These are phyloP conservation scores for Phytophthora rubi DNA, from an alignment of 352 stramenopile genomes.

Conservation along the genomic window DNA sequence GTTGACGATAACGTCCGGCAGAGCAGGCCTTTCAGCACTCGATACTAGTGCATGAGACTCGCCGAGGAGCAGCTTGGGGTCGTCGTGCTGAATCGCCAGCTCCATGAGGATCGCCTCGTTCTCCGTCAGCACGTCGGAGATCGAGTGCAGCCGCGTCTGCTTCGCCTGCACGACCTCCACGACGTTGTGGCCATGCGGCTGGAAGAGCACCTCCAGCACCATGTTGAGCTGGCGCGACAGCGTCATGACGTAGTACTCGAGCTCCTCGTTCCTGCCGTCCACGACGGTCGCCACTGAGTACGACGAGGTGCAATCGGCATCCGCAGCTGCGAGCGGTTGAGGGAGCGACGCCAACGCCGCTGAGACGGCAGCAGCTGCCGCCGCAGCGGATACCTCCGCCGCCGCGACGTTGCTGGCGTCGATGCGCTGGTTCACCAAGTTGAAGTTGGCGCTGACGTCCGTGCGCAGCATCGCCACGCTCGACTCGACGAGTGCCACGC, in stretches of 20 bases:
- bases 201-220: slow-evolving; percentile 68
- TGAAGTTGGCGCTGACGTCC: slow-evolving; percentile 38
- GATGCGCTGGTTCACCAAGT: slow-evolving; percentile 42
- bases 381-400: slow-evolving; percentile 16
- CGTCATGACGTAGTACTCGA: slow-evolving; percentile 67
- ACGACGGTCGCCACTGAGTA: slow-evolving; percentile 9
- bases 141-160: slow-evolving; percentile 47
- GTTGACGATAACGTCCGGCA: neutral
- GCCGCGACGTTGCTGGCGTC: slow-evolving; percentile 20
- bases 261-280: slow-evolving; percentile 43
- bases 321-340: neutral
- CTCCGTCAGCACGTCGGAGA: slow-evolving; percentile 64
- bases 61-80: neutral
- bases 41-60: neutral
- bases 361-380: slow-evolving; percentile 18
- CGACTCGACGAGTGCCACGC: slow-evolving; percentile 50
- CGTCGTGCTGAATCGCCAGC: slow-evolving; percentile 29
- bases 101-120: slow-evolving; percentile 70
- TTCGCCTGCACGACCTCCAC: slow-evolving; percentile 38
- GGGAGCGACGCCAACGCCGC: slow-evolving; percentile 23
- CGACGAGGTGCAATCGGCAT: slow-evolving; percentile 1
- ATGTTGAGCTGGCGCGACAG: slow-evolving; percentile 65
- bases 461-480: slow-evolving; percentile 45
- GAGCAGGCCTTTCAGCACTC: neutral
- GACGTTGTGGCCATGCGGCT: slow-evolving; percentile 35